A percentile compares a stretch with the other conserved stretches of the same genome.
Conservation (phyloP, 257 asterid species). For the Apocynum venetum region DNA sequence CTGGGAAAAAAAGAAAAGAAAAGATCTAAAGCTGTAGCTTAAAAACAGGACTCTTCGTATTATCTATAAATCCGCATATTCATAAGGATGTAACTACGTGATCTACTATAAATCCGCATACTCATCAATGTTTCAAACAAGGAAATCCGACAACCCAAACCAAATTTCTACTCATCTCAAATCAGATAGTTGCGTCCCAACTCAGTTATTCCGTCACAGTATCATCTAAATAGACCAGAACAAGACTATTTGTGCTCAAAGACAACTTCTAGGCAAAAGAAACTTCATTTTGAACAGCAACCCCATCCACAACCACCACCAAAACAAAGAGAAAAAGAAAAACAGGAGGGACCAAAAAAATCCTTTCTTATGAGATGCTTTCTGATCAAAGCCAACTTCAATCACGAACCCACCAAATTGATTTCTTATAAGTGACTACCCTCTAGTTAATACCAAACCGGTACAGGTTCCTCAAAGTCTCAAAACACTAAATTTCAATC, state of each 20-base stretch:
- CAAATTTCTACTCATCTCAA: neutral
- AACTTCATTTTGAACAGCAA: neutral
- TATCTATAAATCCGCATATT: neutral
- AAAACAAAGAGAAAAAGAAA: neutral
- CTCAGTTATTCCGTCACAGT: neutral
- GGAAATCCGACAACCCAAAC: neutral
- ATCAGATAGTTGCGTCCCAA: neutral
- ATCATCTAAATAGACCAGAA: neutral
- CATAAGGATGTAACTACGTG: no score
- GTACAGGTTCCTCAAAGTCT: neutral
- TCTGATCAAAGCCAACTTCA: neutral
- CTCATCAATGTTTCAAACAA: neutral
- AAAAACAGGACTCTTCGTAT: neutral
- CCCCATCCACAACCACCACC: neutral
- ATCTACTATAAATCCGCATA: no score
- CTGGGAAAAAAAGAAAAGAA: no score
- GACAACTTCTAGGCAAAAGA: neutral
- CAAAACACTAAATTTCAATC: neutral
- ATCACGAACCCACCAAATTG: neutral
- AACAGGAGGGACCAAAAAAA: neutral
- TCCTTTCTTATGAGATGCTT: neutral
- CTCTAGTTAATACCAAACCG: neutral
- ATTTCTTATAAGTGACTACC: neutral
- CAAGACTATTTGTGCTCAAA: neutral
- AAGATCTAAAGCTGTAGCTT: neutral